Percentiles rank a stretch among this genome's conserved stretches.
phyloP scores from a whole-genome alignment of 805 yeast genomes.

The Kazachstania viticola region DNA sequence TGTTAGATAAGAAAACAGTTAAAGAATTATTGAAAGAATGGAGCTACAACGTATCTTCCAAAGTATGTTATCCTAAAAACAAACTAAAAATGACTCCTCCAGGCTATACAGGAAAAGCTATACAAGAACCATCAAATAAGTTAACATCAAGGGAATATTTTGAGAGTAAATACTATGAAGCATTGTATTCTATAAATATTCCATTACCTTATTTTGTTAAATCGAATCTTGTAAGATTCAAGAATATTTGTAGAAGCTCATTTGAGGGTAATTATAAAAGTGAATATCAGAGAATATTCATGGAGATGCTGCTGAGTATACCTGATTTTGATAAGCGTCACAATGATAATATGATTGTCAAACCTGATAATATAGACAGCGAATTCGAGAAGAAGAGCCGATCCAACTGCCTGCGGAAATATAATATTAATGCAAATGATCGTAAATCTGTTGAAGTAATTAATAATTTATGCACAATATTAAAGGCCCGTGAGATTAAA shows the following conservation, averaged over 20 bases:
- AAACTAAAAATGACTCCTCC: too few species aligned
- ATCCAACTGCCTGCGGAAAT: slow-evolving; percentile 7
- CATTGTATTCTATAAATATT: slow-evolving; percentile 25
- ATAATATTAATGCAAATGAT: slow-evolving; percentile 1
- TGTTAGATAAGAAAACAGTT: slow-evolving; percentile 1
- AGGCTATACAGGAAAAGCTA: background rate
- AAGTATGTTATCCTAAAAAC: background rate
- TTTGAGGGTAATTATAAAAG: slow-evolving; percentile 7
- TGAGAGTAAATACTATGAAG: slow-evolving; percentile 27
- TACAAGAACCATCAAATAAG: background rate
- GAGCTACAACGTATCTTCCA: slow-evolving; percentile 1
- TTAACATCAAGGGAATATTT: slow-evolving; percentile 17
- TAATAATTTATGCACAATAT: slow-evolving; percentile 26
- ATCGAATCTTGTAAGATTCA: slow-evolving; percentile 37
- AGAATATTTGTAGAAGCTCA: slow-evolving; percentile 29
- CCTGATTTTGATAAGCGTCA: slow-evolving; percentile 32
- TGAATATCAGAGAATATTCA: slow-evolving; percentile 18
- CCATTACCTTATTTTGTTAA: slow-evolving; percentile 35
- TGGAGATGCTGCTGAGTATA: slow-evolving; percentile 25
- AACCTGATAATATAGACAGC: slow-evolving; percentile 13
- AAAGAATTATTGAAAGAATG: slow-evolving; percentile 8
- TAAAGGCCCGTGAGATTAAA: slow-evolving; percentile 47
- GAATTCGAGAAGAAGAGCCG: slow-evolving; percentile 16
- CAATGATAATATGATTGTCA: slow-evolving; percentile 8
- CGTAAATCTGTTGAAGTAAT: slow-evolving; percentile 12